These are phyloP conservation scores for Fonsecaea multimorphosa DNA, from an alignment of 2,329 filamentous ascomycete species.

Conservation along the genomic window DNA sequence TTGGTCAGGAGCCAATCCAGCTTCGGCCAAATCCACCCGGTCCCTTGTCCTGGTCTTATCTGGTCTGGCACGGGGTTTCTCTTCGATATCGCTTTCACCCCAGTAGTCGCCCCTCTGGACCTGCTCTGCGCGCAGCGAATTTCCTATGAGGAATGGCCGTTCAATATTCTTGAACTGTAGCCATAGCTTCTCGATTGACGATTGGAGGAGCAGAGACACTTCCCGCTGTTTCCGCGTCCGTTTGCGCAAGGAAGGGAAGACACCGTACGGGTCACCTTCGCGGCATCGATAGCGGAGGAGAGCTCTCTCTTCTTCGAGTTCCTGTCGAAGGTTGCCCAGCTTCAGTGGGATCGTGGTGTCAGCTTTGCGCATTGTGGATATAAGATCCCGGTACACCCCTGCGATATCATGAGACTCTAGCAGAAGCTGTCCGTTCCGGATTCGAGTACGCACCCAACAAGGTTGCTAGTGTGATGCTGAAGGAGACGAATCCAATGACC, in stretches of 20 bases:
- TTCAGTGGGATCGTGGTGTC: slow-evolving; percentile 31
- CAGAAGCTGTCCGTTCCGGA: not conserved
- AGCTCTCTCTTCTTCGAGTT: slow-evolving; percentile 33
- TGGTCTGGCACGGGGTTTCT: slow-evolving; percentile 24
- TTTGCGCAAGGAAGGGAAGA: slow-evolving; percentile 28
- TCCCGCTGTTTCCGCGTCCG: slow-evolving; percentile 27
- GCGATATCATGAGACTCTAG: slow-evolving; percentile 7
- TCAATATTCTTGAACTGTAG: slow-evolving; percentile 36
- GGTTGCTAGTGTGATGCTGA: slow-evolving; percentile 35
- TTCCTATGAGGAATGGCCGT: slow-evolving; percentile 33
- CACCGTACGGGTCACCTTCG: slow-evolving; percentile 33
- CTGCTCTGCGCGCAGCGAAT: slow-evolving; percentile 26
- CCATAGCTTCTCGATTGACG: slow-evolving; percentile 34
- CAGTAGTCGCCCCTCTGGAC: slow-evolving; percentile 32
- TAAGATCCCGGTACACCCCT: slow-evolving; percentile 36
- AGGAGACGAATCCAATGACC: slow-evolving; percentile 37
- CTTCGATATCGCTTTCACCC: slow-evolving; percentile 31
- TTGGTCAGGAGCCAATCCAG: slow-evolving; percentile 27
- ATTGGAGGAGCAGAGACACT: slow-evolving; percentile 26
- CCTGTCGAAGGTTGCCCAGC: slow-evolving; percentile 37
- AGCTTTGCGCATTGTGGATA: slow-evolving; percentile 35
- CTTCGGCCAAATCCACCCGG: slow-evolving; percentile 32
- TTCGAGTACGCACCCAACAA: slow-evolving; percentile 31
- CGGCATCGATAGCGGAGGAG: slow-evolving; percentile 30
- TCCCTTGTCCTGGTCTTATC: slow-evolving; percentile 22